Evolutionary conservation across 2,329 filamentous ascomycete species (phyloP).

Genomic region (Ophiostoma ulmi): DNA sequence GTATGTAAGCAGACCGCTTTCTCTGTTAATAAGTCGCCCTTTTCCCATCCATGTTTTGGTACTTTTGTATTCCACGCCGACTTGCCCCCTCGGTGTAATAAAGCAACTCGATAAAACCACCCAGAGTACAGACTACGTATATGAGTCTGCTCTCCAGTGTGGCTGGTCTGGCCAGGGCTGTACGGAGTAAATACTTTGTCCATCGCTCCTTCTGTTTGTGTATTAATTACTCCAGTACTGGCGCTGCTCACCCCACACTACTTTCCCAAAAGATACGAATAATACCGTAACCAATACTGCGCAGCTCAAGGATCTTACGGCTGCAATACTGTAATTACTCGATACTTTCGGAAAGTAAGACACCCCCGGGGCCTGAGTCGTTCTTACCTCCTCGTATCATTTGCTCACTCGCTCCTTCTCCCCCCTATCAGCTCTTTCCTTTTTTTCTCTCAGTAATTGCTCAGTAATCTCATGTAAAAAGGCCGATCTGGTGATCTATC

Average conservation of each 20-base stretch:
- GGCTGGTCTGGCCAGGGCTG: background rate
- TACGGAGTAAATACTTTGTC: background rate
- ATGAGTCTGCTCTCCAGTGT: background rate
- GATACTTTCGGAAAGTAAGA: background rate
- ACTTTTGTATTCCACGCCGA: background rate
- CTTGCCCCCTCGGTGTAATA: background rate
- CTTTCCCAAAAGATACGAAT: constrained; percentile 12
- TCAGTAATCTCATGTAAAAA: background rate
- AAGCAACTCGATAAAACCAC: background rate
- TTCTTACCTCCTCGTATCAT: background rate
- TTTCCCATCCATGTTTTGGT: background rate
- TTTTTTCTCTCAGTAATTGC: background rate
- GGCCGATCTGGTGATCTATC: background rate
- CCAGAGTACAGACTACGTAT: no score
- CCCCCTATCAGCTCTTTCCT: background rate
- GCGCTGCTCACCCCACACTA: constrained; percentile 11
- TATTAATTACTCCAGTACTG: background rate
- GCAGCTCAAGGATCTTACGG: background rate
- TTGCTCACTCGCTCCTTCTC: background rate
- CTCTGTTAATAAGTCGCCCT: background rate
- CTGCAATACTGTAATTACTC: background rate
- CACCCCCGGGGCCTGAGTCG: background rate
- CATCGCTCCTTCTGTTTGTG: background rate
- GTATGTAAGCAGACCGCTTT: background rate
- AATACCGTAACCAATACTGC: background rate